A percentile compares a stretch with the other conserved stretches of the same genome.
These are phyloP conservation scores for Metarhizium brunneum DNA, from an alignment of 2,329 filamentous ascomycete species.

Conservation along the genomic window DNA sequence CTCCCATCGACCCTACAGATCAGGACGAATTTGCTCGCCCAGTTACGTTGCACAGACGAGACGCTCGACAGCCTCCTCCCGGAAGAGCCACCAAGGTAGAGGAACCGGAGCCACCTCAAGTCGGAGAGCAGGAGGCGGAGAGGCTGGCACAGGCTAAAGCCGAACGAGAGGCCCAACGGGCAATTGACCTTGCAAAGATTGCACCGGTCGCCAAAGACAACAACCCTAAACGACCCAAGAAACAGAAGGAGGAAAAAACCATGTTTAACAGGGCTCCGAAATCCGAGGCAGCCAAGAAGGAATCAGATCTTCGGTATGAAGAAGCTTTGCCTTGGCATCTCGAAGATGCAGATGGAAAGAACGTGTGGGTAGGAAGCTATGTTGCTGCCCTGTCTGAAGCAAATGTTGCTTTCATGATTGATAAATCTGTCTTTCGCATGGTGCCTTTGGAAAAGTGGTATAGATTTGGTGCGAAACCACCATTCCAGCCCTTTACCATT, in stretches of 20 bases:
- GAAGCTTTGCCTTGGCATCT: slow-evolving; percentile 94
- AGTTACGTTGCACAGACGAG: slow-evolving; percentile 79
- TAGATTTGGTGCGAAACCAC: slow-evolving; percentile 70
- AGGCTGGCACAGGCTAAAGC: slow-evolving; percentile 61
- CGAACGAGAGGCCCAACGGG: slow-evolving; percentile 76
- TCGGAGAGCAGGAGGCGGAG: slow-evolving; percentile 51
- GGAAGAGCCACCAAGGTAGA: slow-evolving; percentile 57
- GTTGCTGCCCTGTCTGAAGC: slow-evolving; percentile 81
- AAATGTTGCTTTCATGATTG: slow-evolving; percentile 69
- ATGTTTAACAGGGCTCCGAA: slow-evolving; percentile 77
- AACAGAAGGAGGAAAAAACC: slow-evolving; percentile 75
- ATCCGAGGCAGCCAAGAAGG: slow-evolving; percentile 70
- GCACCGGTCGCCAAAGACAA: slow-evolving; percentile 64
- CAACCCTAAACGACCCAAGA: slow-evolving; percentile 41
- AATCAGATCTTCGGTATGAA: slow-evolving; percentile 71
- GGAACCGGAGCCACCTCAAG: slow-evolving; percentile 28
- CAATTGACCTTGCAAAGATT: slow-evolving; percentile 84
- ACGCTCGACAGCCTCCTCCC: slow-evolving; percentile 62
- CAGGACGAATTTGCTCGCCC: slow-evolving; percentile 79
- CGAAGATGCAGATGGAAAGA: slow-evolving; percentile 92
- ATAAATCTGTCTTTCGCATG: slow-evolving; percentile 66
- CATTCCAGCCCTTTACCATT: slow-evolving; percentile 67
- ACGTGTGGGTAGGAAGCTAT: slow-evolving; percentile 87
- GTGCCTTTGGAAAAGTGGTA: slow-evolving; percentile 95
- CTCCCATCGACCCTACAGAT: slow-evolving; percentile 57